Percentiles rank a stretch among this genome's conserved stretches.
phyloP scores from a whole-genome alignment of 495 filamentous ascomycete species.

The Talaromyces adpressus region DNA sequence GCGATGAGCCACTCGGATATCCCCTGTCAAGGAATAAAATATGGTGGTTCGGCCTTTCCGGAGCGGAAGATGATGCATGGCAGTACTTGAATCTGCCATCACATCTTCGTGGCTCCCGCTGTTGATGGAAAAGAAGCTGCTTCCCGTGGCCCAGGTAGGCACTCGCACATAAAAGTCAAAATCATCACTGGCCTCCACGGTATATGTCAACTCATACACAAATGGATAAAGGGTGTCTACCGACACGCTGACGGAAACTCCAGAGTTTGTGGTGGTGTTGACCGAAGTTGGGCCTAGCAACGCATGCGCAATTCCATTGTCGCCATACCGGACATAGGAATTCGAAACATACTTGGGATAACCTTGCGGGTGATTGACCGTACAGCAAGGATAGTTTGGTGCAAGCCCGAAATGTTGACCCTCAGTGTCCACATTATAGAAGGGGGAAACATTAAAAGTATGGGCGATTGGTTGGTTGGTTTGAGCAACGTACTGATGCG shows the following conservation, averaged over 20 bases:
- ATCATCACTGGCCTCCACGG: conserved; percentile 25
- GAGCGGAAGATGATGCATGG: conserved; percentile 17
- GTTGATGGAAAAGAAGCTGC: conserved; percentile 13
- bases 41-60: conserved; percentile 15
- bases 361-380: conserved; percentile 56
- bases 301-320: conserved; percentile 15
- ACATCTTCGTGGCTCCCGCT: not conserved
- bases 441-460: conserved; percentile 38
- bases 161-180: conserved; percentile 46
- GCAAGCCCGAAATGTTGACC: conserved; percentile 21
- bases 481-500: conserved; percentile 52
- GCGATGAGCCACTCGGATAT: conserved; percentile 24
- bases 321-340: conserved; percentile 18
- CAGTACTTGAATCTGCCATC: conserved; percentile 17
- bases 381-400: conserved; percentile 50
- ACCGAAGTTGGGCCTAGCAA: conserved; percentile 10
- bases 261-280: conserved; percentile 2
- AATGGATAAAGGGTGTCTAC: conserved; percentile 51
- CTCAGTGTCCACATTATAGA: conserved; percentile 34
- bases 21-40: conserved; percentile 17
- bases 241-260: conserved; percentile 4
- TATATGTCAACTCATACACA: conserved; percentile 37
- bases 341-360: conserved; percentile 51
- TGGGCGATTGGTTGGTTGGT: conserved; percentile 48
- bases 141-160: conserved; percentile 37